Evolutionary conservation across 495 filamentous ascomycete species (phyloP), one percentile per base, ranked within the genome.

Genomic region (Evansstolkia leycettana): DNA sequence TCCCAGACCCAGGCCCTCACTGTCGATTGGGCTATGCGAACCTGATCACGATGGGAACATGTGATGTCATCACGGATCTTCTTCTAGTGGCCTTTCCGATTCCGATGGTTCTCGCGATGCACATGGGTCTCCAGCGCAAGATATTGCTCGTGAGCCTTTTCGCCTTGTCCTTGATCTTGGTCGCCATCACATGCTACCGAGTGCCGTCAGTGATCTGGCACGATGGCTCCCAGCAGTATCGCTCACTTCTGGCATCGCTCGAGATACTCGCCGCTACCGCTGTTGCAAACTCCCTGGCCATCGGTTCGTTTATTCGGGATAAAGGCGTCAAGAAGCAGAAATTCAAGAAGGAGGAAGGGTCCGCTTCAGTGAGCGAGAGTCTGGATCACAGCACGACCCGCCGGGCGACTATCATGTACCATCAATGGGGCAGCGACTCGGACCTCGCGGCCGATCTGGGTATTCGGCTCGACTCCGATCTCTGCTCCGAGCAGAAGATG

Each of bases 31-130:
- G 83, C 17, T 89, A 82, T 48, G 79, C 73, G 20, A 84, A 95
- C 43, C 72, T 96, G 17, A 61, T 93, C 39, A 86, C 82, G 7
- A 90, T 93, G 82, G 88, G 82, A 2, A 68, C 73, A 13, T 80
- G 80, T 50, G 88, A 94, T 48, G 75, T 94, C 37, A 62, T 92
- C 25, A 93, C 88, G 18, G 90, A 98, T 51, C 59, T 95, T 5
- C 62, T 93, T 2, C 73, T 98, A 17, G 75, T 96, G 26, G 66
- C 77, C 34, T 93, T 94, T 45, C 90, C 90, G 0, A 78, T 95
- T 24, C 83, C 87, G 1, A 79, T 94, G 36, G 81, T 96, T 36
- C 47, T 93, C 24, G 66, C 69, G 30, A 82, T 80, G 12, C 57
- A 72, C 8, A 86, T 94, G 78, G 50, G 64, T 0, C 42, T 73